phyloP scores from a whole-genome alignment of 2,329 filamentous ascomycete species.

The Stenocarpella maydis region DNA sequence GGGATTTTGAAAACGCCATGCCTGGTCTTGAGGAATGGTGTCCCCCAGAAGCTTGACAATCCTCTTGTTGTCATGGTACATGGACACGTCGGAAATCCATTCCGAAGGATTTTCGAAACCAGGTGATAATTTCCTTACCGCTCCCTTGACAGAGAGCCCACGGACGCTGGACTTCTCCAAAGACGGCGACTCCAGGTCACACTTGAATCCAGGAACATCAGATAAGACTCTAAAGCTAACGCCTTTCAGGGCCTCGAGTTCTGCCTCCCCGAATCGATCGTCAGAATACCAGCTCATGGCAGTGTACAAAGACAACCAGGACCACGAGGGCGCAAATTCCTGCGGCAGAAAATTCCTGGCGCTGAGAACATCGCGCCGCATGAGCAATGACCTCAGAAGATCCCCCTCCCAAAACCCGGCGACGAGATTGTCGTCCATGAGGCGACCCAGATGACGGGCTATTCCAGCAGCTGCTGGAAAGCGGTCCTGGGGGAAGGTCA shows the following conservation, averaged over 20 bases:
- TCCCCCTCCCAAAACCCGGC: constrained; percentile 2
- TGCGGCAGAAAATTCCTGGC: background rate
- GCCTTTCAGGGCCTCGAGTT: background rate
- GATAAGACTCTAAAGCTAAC: background rate
- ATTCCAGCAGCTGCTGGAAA: background rate
- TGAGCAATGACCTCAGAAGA: background rate
- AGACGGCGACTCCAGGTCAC: background rate
- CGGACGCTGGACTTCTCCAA: background rate
- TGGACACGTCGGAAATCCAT: background rate
- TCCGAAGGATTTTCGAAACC: background rate
- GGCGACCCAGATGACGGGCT: background rate
- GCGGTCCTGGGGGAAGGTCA: background rate
- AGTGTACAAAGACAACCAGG: background rate
- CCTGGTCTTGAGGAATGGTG: background rate
- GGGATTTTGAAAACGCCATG: background rate
- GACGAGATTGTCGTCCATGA: background rate
- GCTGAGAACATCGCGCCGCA: background rate
- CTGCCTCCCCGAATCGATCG: no score
- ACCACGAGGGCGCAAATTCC: background rate
- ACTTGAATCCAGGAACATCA: background rate
- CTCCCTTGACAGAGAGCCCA: background rate
- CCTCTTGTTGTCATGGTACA: background rate
- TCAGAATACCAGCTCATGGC: fast-evolving
- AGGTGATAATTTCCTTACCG: background rate
- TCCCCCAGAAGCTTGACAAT: background rate